phyloP scores from a whole-genome alignment of 2,329 filamentous ascomycete species.

The Lasiodiplodia hormozganensis region DNA sequence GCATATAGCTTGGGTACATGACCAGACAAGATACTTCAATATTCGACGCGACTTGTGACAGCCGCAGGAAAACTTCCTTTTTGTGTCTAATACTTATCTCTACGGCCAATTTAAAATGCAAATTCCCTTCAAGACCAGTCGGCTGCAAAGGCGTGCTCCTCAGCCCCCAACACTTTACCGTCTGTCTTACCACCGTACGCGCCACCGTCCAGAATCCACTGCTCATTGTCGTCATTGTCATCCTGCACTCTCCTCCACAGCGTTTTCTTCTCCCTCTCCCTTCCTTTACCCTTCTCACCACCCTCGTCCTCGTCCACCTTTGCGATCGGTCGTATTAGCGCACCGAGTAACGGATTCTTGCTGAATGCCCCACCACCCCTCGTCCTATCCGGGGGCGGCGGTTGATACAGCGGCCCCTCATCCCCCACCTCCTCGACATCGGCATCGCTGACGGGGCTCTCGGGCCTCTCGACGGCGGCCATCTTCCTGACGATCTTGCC shows the following conservation, averaged over 20 bases:
- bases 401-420: conserved; percentile 28
- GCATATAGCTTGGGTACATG: background rate
- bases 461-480: conserved; percentile 65
- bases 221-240: conserved; percentile 61
- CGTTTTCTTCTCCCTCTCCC: conserved; percentile 45
- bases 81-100: background rate
- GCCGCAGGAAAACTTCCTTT: background rate
- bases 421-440: conserved; percentile 55
- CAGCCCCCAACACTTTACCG: conserved; percentile 12
- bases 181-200: conserved; percentile 49
- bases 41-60: background rate
- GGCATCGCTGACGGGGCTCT: conserved; percentile 57
- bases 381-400: conserved; percentile 40
- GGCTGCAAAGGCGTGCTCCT: conserved; percentile 15
- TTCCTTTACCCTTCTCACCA: conserved; percentile 42
- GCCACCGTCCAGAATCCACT: conserved; percentile 61
- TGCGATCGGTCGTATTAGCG: conserved; percentile 69
- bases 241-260: conserved; percentile 60
- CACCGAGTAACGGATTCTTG: conserved; percentile 70
- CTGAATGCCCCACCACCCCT: conserved; percentile 61
- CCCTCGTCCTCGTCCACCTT: conserved; percentile 58
- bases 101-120: background rate
- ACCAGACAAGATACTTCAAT: background rate
- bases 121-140: background rate
- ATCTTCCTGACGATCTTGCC: conserved; percentile 78